Percentiles rank a stretch among this genome's conserved stretches.
Conservation (phyloP, 2,329 filamentous ascomycete genomes). For the Amauroascus niger region DNA sequence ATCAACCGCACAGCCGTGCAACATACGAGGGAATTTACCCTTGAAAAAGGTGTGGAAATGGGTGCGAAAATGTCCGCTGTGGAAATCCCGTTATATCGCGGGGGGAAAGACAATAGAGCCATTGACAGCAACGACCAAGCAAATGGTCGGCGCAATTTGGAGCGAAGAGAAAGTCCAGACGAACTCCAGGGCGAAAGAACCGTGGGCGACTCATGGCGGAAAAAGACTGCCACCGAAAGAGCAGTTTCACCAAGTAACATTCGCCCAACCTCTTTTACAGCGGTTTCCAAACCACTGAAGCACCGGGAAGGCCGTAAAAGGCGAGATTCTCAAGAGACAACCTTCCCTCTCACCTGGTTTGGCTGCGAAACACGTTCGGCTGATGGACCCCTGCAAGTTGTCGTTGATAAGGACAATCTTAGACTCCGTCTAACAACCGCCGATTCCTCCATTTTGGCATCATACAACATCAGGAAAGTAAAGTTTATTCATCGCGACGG, state of each 20-base stretch:
- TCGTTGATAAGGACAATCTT: background rate
- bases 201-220: conserved; percentile 17
- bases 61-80: background rate
- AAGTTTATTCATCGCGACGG: conserved; percentile 18
- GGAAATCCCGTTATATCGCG: background rate
- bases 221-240: background rate
- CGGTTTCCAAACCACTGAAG: conserved; percentile 10
- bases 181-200: conserved; percentile 33
- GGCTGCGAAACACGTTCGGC: background rate
- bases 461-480: conserved; percentile 20
- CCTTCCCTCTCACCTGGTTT: conserved; percentile 8
- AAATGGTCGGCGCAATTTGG: conserved; percentile 8
- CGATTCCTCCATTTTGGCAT: background rate
- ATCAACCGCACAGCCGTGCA: background rate
- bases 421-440: background rate
- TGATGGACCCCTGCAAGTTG: conserved; percentile 1
- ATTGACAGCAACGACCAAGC: too few relatives aligned
- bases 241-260: conserved; percentile 28
- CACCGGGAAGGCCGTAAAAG: conserved; percentile 2
- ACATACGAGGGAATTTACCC: background rate
- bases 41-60: background rate
- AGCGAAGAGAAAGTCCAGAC: conserved; percentile 31
- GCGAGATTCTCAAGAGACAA: background rate
- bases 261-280: conserved; percentile 23
- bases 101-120: background rate